Conservation (phyloP, 495 filamentous ascomycete species). For the Pseudevernia furfuracea region DNA sequence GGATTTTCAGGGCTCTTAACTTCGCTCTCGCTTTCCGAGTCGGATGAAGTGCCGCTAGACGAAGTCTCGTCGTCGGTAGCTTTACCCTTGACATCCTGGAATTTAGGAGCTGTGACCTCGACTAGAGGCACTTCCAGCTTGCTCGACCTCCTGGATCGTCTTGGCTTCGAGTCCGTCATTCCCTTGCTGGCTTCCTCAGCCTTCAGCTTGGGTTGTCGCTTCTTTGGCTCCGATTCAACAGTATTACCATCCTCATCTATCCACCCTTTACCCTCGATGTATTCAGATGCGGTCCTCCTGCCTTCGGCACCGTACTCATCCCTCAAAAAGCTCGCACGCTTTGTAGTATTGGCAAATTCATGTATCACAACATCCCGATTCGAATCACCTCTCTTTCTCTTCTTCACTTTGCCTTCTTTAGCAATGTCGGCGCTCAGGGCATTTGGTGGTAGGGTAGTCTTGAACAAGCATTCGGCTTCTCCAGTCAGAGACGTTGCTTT, state of each 20-base stretch:
- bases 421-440: slow-evolving; percentile 36
- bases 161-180: neutral
- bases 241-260: slow-evolving; percentile 70
- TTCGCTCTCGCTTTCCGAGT: slow-evolving; percentile 12
- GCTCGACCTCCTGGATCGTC: slow-evolving; percentile 11
- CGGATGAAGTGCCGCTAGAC: slow-evolving; percentile 21
- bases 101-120: slow-evolving; percentile 8
- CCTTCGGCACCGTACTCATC: slow-evolving; percentile 31
- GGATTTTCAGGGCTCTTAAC: slow-evolving; percentile 13
- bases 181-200: slow-evolving; percentile 19
- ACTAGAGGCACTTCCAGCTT: slow-evolving; percentile 10
- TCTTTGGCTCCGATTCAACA: slow-evolving; percentile 48
- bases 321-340: slow-evolving; percentile 71
- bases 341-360: slow-evolving; percentile 72
- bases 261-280: slow-evolving; percentile 80
- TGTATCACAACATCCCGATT: slow-evolving; percentile 56
- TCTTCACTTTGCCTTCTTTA: slow-evolving; percentile 40
- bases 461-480: slow-evolving; percentile 71
- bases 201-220: slow-evolving; percentile 10
- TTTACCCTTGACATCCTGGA: slow-evolving; percentile 6
- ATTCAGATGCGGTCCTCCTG: slow-evolving; percentile 43
- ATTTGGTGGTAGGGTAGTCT: slow-evolving; percentile 65
- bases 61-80: slow-evolving; percentile 21
- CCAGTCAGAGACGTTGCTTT: slow-evolving; percentile 67
- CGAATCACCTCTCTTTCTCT: slow-evolving; percentile 44